Evolutionary conservation across 163 green algal genomes (phyloP).

Genomic region (Trebouxia gelatinosa): DNA sequence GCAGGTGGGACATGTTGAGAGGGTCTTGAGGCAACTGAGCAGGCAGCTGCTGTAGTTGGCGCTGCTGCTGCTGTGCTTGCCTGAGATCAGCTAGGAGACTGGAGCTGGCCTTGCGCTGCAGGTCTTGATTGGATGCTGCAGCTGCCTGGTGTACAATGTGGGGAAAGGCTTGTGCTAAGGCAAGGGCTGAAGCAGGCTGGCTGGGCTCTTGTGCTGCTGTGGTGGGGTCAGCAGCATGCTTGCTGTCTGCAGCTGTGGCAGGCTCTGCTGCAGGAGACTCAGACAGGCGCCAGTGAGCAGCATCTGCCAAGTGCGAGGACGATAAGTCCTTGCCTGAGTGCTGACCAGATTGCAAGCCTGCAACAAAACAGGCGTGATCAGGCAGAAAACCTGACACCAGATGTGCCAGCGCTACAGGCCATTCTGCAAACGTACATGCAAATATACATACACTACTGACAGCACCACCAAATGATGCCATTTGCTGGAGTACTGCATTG

Average conservation of each 20-base stretch:
- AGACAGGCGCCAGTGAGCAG: no score
- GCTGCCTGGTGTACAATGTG: no score
- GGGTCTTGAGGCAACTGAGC: not conserved
- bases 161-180: no score
- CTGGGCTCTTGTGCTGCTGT: no score
- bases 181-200: no score
- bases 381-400: slow-evolving; percentile 13
- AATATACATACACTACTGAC: not conserved
- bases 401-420: not conserved
- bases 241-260: slow-evolving; percentile 18
- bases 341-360: slow-evolving; percentile 10
- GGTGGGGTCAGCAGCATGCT: no score
- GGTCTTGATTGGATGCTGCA: not conserved
- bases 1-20: not conserved
- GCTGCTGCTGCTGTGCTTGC: not conserved
- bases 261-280: not conserved
- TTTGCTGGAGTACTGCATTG: not conserved
- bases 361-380: no score
- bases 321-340: not conserved
- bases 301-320: slow-evolving; percentile 8
- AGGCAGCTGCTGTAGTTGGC: not conserved
- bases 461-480: not conserved
- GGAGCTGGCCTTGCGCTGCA: slow-evolving; percentile 8
- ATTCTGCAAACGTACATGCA: no score
- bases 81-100: slow-evolving; percentile 1